Base-by-base conservation (phyloP, 306 rosid species). In the Astragalus membranaceus region DNA sequence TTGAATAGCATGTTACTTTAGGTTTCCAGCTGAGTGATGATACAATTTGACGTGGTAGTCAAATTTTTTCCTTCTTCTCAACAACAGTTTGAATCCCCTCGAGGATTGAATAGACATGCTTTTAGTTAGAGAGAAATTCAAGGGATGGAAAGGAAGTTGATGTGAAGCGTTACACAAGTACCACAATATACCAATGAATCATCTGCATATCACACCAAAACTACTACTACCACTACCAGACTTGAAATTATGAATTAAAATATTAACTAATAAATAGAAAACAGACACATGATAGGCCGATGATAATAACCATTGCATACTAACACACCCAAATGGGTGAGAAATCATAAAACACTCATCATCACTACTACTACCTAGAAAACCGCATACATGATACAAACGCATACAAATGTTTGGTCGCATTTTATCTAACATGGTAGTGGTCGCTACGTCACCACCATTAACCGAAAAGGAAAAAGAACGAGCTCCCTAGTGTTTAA, bases 261-360 rank as follows among this genome's bases (percentile, higher is more conserved):
- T 49, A 63, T 20, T 20, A 20, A n/a, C 17, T 26, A 71, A 62
- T 64, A 64, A 23, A 69, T 49, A 57, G 58, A 62, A 5, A 72
- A 39, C 32, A 76, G 58, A 39, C 58, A 52, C 47, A 76, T 26
- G 33, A 75, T 66, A 67, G 59, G 52, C 73, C 14, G 55, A 58
- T 16, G 55, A 58, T 16, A 50, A 73, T 58, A 70, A 67, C 55
- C 78, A 52, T 53, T 16, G 63, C 76, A 67, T 70, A 68, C 53
- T 47, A 63, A 61, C 33, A 37, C 59, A 73, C 73, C 78, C 79
- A 68, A 77, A 68, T 64, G 77, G 73, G 73, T 65, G 77, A 32
- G 59, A 69, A 33, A 81, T 73, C 78, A 82, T 53, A 80, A 80
- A 69, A 79, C 90, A 76, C 91, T 88, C 92, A 89, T 84, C 92